Evolutionary conservation across 495 filamentous ascomycete species (phyloP), one percentile per base, ranked within the genome.

Genomic region (Bacidia gigantensis): DNA sequence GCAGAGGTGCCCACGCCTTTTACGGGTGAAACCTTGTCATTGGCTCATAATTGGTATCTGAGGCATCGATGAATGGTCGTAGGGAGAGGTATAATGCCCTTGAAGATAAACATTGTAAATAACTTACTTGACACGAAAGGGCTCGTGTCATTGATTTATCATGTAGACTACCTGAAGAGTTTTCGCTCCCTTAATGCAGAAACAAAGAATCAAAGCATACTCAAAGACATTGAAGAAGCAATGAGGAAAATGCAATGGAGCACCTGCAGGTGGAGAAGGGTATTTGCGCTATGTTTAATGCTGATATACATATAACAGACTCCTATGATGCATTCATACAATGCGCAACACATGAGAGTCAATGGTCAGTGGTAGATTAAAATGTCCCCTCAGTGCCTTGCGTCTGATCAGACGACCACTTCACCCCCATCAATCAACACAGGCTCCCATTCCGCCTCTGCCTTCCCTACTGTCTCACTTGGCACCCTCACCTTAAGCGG

Each of bases 41-140:
- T 90, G 61, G 87, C 90, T 1, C 95, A 87, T 61, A 86, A 83
- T 66, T 98, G 90, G 89, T 98, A 95, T 67, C 69, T 97, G 69
- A 77, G 83, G 20, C 41, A 22, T n/a, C 12, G 41, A 18, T 44
- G 17, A 18, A 18, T 7, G 20, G 9, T 17, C 5, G 20, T 62
- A 81, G 89, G 68, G 72, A 89, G 66, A 92, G 79, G 67, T 74
- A n/a, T n/a, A n/a, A n/a, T n/a, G n/a, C n/a, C n/a, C n/a, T n/a
- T n/a, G n/a, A n/a, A n/a, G n/a, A n/a, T n/a, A n/a, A n/a, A n/a
- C n/a, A n/a, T n/a, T n/a, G n/a, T n/a, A n/a, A n/a, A n/a, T n/a
- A n/a, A n/a, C n/a, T n/a, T n/a, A n/a, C n/a, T n/a, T n/a, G n/a
- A n/a, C n/a, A n/a, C n/a, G n/a, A n/a, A n/a, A n/a, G n/a, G n/a